Base-by-base conservation (phyloP, 352 stramenopile species). In the Achlya hypogyna region DNA sequence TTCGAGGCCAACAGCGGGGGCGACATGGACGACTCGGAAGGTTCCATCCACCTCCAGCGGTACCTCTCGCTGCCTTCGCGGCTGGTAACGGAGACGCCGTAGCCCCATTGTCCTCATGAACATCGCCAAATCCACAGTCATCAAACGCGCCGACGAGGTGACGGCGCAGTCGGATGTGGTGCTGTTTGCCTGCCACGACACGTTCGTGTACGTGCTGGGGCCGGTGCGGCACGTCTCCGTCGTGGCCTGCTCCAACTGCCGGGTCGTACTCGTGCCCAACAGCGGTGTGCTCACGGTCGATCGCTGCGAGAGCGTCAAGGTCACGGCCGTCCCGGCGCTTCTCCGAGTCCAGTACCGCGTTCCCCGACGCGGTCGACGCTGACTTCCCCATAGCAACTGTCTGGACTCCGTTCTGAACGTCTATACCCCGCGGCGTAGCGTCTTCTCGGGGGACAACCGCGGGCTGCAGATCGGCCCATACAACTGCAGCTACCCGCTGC, bases 361-460 rank as follows among this genome's bases (percentile, higher is more conserved):
- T 62, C 0, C 4, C 27, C 32, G 49, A 62, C 51, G 38, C 54
- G 14, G 28, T n/a, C 42, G 2, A 56, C 16, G 25, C 16, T 54
- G 27, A 45, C 34, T 18, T 18, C 40, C 88, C 18, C 65, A 80
- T 22, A 97, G 84, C 72, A 98, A 98, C 78, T 98, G 89, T 52
- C 83, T 96, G 58, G 94, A 98, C 70, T 94, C 90, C 8, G 74
- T 86, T 0, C 81, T 98, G 52, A 96, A 92, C 66, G 73, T 95
- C 25, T 98, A 97, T 75, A 97, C 94, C 8, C 81, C 94, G 10
- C 86, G 77, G 43, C 89, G 89, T 22, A 75, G 96, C 42, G 87
- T 99, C 69, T 81, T 98, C 53, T 93, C 91, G 12, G 96, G 96
- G 28, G 96, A 99, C 73, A 98, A 98, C 77, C 82, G 96, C 1